A percentile compares a stretch with the other conserved stretches of the same genome.
These are phyloP conservation scores for Aureobasidium melanogenum DNA, from an alignment of 2,329 filamentous ascomycete genomes.

Conservation along the genomic window DNA sequence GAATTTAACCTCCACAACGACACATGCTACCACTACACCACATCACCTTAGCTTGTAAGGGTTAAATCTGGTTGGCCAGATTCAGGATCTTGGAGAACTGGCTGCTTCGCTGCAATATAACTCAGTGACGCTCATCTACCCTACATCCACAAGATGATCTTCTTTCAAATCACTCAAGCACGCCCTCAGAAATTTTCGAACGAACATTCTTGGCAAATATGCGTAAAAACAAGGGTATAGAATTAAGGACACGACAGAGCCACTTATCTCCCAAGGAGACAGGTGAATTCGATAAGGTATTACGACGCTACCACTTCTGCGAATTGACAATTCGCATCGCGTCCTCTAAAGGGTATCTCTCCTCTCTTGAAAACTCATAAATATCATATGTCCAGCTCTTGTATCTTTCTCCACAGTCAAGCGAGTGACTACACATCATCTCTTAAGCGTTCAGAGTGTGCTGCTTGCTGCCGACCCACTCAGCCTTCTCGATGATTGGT, in stretches of 20 bases:
- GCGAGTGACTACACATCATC: neutral
- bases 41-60: conserved; percentile 6
- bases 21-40: conserved; percentile 8
- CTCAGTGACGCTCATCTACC: too few species aligned
- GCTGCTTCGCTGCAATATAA: fast-evolving
- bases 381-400: neutral
- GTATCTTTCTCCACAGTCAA: neutral
- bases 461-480: neutral
- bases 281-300: neutral
- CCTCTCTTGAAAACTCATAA: neutral
- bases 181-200: too few species aligned
- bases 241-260: too few species aligned
- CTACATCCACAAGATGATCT: too few species aligned
- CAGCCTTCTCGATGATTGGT: conserved; percentile 28
- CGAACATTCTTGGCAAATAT: neutral
- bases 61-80: conserved; percentile 3
- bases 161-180: too few species aligned
- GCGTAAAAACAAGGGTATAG: too few species aligned
- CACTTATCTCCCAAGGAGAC: too few species aligned
- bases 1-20: conserved; percentile 2
- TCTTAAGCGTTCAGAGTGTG: neutral
- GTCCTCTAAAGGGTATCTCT: neutral
- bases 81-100: neutral
- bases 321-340: neutral
- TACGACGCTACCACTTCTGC: neutral